Evolutionary conservation across 495 filamentous ascomycete species (phyloP).

Genomic region (Aspergillus carlsbadensis): DNA sequence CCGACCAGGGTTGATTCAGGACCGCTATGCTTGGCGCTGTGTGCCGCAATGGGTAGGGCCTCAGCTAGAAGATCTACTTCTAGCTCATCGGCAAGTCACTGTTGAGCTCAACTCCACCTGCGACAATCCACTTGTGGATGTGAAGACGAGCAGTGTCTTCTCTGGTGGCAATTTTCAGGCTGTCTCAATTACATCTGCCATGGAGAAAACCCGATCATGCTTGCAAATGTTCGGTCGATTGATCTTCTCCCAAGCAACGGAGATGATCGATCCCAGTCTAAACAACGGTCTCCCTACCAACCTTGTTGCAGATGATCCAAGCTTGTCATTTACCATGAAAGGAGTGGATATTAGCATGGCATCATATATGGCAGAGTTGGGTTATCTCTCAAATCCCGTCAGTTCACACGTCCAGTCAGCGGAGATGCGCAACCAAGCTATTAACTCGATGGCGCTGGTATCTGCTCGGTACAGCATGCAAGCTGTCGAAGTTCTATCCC

Average conservation of each 20-base stretch:
- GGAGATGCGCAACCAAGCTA: conserved; percentile 59
- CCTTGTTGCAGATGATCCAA: conserved; percentile 57
- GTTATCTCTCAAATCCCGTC: conserved; percentile 52
- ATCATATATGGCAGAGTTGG: conserved; percentile 59
- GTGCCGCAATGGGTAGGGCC: conserved; percentile 66
- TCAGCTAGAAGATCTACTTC: conserved; percentile 58
- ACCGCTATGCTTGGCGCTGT: conserved; percentile 61
- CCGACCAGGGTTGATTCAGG: conserved; percentile 50
- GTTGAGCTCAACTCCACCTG: conserved; percentile 62
- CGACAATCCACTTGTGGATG: conserved; percentile 63
- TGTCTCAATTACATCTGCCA: conserved; percentile 57
- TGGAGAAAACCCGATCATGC: conserved; percentile 57
- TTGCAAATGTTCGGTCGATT: conserved; percentile 60
- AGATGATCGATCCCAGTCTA: conserved; percentile 55
- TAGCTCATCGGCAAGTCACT: conserved; percentile 54
- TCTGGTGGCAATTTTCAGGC: conserved; percentile 68
- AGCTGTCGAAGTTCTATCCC: conserved; percentile 53
- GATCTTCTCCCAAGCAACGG: conserved; percentile 57
- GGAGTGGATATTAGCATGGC: conserved; percentile 65
- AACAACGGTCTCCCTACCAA: conserved; percentile 63
- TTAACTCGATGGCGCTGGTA: conserved; percentile 59
- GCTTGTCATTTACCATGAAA: conserved; percentile 56
- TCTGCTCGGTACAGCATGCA: conserved; percentile 56
- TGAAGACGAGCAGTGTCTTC: conserved; percentile 32
- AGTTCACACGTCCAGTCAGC: conserved; percentile 54